Percentiles rank a stretch among this genome's conserved stretches.
phyloP scores from a whole-genome alignment of 305 asterid genomes.

The Fraxinus velutina region DNA sequence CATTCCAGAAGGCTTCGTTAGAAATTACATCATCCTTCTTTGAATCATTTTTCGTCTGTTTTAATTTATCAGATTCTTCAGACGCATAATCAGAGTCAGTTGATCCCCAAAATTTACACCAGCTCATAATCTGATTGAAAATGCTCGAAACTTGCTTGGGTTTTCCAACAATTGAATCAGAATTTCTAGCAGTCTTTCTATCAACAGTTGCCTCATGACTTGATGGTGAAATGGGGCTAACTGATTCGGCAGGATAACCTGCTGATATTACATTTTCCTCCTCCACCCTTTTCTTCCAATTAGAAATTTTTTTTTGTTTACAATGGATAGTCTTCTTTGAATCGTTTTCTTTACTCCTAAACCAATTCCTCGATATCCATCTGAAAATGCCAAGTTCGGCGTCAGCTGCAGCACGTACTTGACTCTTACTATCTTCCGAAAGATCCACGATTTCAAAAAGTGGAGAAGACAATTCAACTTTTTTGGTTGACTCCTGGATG shows the following conservation, averaged over 20 bases:
- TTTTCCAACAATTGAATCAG: slow-evolving; percentile 24
- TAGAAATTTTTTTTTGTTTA: slow-evolving; percentile 9
- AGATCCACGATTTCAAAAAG: slow-evolving; percentile 28
- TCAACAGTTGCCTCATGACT: slow-evolving; percentile 33
- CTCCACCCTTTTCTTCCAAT: slow-evolving; percentile 23
- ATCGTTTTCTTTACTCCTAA: slow-evolving; percentile 36
- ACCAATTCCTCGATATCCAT: slow-evolving; percentile 52
- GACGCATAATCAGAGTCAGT: slow-evolving; percentile 25
- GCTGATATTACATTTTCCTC: slow-evolving; percentile 25
- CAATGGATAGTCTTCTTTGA: slow-evolving; percentile 14
- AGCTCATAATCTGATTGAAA: slow-evolving; percentile 28
- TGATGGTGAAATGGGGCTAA: slow-evolving; percentile 36
- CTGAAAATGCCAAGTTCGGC: slow-evolving; percentile 44
- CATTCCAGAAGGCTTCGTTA: slow-evolving; percentile 65
- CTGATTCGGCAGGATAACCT: slow-evolving; percentile 22
- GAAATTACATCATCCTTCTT: slow-evolving; percentile 39
- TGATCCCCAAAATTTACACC: slow-evolving; percentile 44
- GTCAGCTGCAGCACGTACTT: slow-evolving; percentile 24
- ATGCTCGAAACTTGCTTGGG: slow-evolving; percentile 27
- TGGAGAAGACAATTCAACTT: slow-evolving; percentile 30
- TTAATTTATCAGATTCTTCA: slow-evolving; percentile 28
- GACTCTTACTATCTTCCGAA: slow-evolving; percentile 31
- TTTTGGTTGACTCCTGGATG: slow-evolving; percentile 25
- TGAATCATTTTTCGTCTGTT: slow-evolving; percentile 19
- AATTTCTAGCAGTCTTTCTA: slow-evolving; percentile 20